These are phyloP conservation scores for Kwoniella europaea DNA, from an alignment of 768 basidiomycete genomes.

Conservation along the genomic window DNA sequence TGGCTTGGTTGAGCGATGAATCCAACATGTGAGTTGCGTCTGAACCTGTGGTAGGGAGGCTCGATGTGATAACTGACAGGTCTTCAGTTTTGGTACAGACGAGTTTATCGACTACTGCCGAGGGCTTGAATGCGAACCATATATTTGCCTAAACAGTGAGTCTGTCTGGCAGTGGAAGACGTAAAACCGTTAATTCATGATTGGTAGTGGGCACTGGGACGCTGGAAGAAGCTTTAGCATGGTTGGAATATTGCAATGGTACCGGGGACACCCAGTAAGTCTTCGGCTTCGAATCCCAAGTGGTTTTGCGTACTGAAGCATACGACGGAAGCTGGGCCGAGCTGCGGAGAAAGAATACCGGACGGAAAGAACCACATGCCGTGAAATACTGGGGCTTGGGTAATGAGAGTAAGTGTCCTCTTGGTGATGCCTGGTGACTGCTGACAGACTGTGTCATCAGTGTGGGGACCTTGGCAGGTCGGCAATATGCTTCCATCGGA, in stretches of 20 bases:
- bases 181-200: no score
- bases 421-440: neutral
- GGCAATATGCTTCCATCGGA: constrained; percentile 66
- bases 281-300: neutral
- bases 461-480: constrained; percentile 61
- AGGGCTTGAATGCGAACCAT: constrained; percentile 65
- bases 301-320: constrained; percentile 44
- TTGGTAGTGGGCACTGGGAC: constrained; percentile 67
- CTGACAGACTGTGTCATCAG: constrained; percentile 22
- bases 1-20: constrained; percentile 69
- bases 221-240: constrained; percentile 66
- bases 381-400: constrained; percentile 63
- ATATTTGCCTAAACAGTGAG: constrained; percentile 65
- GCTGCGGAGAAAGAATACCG: constrained; percentile 65
- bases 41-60: neutral
- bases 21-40: constrained; percentile 61
- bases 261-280: constrained; percentile 58
- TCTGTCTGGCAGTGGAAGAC: neutral
- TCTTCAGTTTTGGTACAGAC: constrained; percentile 63
- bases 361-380: constrained; percentile 65
- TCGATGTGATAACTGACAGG: neutral
- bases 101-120: constrained; percentile 67
- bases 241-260: constrained; percentile 70
- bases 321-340: constrained; percentile 63
- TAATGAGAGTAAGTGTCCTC: constrained; percentile 62